Conservation (phyloP, 257 asterid species). For the Plectranthus barbatus region DNA sequence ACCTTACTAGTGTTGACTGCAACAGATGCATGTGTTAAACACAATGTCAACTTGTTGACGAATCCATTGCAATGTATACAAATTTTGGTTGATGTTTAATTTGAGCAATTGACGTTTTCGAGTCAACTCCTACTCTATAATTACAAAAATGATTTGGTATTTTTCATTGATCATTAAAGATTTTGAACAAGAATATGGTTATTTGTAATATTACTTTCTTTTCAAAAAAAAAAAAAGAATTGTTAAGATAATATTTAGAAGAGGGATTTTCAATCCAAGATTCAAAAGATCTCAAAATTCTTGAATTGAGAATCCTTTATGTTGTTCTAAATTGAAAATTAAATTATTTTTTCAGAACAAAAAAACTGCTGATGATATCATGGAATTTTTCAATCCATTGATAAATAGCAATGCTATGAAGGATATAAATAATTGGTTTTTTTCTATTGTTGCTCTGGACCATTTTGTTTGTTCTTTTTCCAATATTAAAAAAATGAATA, state of each 20-base stretch:
- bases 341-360: too few relatives aligned
- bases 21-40: conserved; percentile 2
- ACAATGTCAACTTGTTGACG: conserved; percentile 8
- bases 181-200: neutral
- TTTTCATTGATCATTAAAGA: neutral
- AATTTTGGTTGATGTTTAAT: neutral
- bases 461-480: neutral
- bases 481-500: too few relatives aligned
- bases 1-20: conserved; percentile 17
- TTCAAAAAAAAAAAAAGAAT: too few relatives aligned
- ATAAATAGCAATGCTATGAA: neutral
- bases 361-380: too few relatives aligned
- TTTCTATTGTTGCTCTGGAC: neutral
- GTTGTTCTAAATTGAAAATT: too few relatives aligned
- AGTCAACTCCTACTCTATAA: conserved; percentile 19
- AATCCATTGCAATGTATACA: neutral
- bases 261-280: too few relatives aligned
- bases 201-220: too few relatives aligned
- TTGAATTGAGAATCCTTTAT: too few relatives aligned
- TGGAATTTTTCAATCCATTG: neutral
- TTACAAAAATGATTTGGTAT: neutral
- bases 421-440: neutral
- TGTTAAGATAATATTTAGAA: too few relatives aligned
- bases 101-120: neutral
- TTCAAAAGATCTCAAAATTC: too few relatives aligned